Base-by-base conservation (phyloP, 306 rosid species). In the Malus domestica region DNA sequence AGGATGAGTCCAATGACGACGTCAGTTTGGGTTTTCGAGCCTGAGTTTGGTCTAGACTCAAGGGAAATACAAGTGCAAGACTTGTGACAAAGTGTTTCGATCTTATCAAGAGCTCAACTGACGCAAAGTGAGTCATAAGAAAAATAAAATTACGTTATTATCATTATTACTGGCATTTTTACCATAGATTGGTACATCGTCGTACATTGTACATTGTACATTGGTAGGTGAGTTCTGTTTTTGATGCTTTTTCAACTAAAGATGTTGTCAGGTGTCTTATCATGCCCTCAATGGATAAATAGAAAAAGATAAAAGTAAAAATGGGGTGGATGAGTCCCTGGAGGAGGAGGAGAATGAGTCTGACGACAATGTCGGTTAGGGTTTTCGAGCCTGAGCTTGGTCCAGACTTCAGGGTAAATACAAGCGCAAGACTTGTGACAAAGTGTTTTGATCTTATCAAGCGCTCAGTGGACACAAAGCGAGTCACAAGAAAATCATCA, bases 391-490 rank as follows among this genome's bases (percentile, higher is more conserved):
- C 5, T 0, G 33, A 32, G 33, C 33, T 32, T 2, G 49, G 15
- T 62, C 25, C 25, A 10, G 66, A 51, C 51, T 23, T 23, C 46
- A 10, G 6, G 60, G 33, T 5, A 77, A 30, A 71, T 88, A 70
- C 83, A 77, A 75, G 70, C 88, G 97, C 9, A 74, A 20, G 0
- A 32, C 35, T 32, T 32, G 35, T 32, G 35, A 32, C 35, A 32
- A 32, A 32, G 35, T 32, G 35, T 85, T 85, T 61, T 49, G 19
- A 40, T 86, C 91, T 57, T 71, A 80, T 78, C 94, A 91, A 0
- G 94, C 88, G 1, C 88, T 89, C 3, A 87, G 90, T 10, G 92
- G 92, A 3, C 94, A 89, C 71, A 88, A 61, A 46, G 89, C 87
- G 3, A 85, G 72, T 69, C 96, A 91, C 61, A 89, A 70, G 75